These are phyloP conservation scores for Aspergillus cavernicola DNA, from an alignment of 495 filamentous ascomycete species.

Conservation along the genomic window DNA sequence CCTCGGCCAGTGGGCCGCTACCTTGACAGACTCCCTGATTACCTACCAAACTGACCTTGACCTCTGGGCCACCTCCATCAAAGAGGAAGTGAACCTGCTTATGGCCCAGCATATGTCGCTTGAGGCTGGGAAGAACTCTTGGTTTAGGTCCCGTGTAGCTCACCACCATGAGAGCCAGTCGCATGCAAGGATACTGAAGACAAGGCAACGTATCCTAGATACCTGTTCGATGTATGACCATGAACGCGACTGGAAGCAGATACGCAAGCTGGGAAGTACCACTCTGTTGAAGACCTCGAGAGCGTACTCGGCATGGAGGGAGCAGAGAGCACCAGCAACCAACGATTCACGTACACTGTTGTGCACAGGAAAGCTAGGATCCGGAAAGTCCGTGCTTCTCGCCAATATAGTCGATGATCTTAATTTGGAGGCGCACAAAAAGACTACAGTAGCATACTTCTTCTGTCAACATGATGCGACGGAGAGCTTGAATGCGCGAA, in stretches of 20 bases:
- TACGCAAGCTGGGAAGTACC: background rate
- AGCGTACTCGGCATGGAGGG: background rate
- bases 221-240: background rate
- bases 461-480: background rate
- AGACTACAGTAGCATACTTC: background rate
- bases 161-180: background rate
- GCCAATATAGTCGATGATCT: background rate
- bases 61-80: background rate
- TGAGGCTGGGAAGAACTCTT: background rate
- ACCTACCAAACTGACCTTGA: background rate
- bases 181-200: background rate
- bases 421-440: background rate
- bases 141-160: background rate
- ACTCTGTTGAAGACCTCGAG: background rate
- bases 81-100: background rate
- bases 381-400: background rate
- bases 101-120: background rate
- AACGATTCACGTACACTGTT: background rate
- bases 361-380: background rate
- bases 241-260: background rate
- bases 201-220: background rate
- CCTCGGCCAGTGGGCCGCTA: background rate
- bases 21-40: background rate
- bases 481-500: background rate
- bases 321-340: background rate